Conservation (phyloP, 306 rosid species). For the Benincasa hispida region DNA sequence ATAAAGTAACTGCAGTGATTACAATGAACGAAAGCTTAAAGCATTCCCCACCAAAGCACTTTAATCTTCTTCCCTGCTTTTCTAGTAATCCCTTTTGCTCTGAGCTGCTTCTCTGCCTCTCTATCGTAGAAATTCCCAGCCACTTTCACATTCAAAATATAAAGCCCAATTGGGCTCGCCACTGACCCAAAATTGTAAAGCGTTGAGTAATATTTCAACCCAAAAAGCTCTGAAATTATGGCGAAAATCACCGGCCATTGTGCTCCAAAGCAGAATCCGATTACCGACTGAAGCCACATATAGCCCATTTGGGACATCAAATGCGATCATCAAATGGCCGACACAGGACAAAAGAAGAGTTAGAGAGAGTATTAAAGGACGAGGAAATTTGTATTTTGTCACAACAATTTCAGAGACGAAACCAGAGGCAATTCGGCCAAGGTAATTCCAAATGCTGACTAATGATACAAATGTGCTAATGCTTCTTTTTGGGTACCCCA, state of each 20-base stretch:
- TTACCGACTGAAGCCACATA: slow-evolving; percentile 16
- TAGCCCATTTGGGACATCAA: slow-evolving; percentile 15
- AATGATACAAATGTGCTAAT: slow-evolving; percentile 17
- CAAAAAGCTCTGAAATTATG: slow-evolving; percentile 16
- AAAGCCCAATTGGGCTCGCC: slow-evolving; percentile 24
- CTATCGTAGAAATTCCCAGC: slow-evolving; percentile 15
- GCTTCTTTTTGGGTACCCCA: slow-evolving; percentile 9
- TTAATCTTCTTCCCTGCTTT: slow-evolving; percentile 9
- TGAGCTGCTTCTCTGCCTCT: slow-evolving; percentile 16
- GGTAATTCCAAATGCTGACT: slow-evolving; percentile 18
- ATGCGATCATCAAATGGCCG: slow-evolving; percentile 26
- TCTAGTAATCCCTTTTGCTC: neutral
- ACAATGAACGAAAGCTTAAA: slow-evolving; percentile 25
- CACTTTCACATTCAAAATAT: slow-evolving; percentile 20
- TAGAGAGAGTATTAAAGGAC: slow-evolving; percentile 21
- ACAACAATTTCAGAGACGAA: slow-evolving; percentile 12
- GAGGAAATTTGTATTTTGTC: slow-evolving; percentile 18
- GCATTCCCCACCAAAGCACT: slow-evolving; percentile 15
- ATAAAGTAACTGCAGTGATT: slow-evolving; percentile 22
- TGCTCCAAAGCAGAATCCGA: slow-evolving; percentile 18
- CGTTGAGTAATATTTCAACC: slow-evolving; percentile 19
- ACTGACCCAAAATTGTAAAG: slow-evolving; percentile 11
- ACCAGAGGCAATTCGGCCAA: slow-evolving; percentile 12
- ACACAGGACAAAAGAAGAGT: slow-evolving; percentile 16
- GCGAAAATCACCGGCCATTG: slow-evolving; percentile 17